Conservation (phyloP, 768 basidiomycete genomes). For the Sutorius australiensis region DNA sequence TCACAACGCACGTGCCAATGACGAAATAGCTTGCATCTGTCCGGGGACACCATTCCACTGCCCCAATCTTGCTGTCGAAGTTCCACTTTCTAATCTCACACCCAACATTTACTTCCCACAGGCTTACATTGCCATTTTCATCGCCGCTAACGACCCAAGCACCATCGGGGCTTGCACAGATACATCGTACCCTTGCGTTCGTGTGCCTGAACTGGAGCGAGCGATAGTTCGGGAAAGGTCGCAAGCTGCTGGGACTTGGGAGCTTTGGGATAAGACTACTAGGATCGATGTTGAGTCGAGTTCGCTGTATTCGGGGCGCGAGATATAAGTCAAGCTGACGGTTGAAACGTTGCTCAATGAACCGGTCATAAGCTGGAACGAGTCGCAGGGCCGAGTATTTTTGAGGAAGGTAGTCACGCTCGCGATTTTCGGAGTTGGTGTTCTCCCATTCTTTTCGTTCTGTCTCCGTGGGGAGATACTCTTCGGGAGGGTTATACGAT, state of each 20-base stretch:
- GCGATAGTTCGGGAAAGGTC: conserved; percentile 89
- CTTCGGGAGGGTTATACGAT: conserved; percentile 97
- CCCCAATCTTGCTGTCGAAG: conserved; percentile 73
- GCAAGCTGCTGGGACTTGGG: conserved; percentile 85
- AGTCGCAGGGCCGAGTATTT: conserved; percentile 82
- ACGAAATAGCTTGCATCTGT: conserved; percentile 76
- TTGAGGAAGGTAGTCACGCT: conserved; percentile 83
- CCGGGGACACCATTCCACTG: conserved; percentile 92
- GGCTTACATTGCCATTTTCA: conserved; percentile 76
- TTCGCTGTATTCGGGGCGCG: conserved; percentile 85
- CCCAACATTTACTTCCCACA: conserved; percentile 93
- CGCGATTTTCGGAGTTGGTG: conserved; percentile 83
- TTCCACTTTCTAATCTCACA: conserved; percentile 85
- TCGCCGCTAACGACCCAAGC: conserved; percentile 91
- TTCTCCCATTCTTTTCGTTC: conserved; percentile 83
- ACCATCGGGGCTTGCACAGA: conserved; percentile 83
- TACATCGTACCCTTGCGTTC: conserved; percentile 63
- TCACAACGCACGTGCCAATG: conserved; percentile 65
- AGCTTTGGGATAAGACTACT: conserved; percentile 89
- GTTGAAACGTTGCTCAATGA: conserved; percentile 91
- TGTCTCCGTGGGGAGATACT: conserved; percentile 84
- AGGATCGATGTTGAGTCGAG: conserved; percentile 89
- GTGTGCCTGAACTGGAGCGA: conserved; percentile 70
- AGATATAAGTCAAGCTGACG: conserved; percentile 96
- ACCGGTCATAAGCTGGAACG: conserved; percentile 87